Base-by-base conservation (phyloP, 805 yeast genomes). In the Pichia occidentalis region DNA sequence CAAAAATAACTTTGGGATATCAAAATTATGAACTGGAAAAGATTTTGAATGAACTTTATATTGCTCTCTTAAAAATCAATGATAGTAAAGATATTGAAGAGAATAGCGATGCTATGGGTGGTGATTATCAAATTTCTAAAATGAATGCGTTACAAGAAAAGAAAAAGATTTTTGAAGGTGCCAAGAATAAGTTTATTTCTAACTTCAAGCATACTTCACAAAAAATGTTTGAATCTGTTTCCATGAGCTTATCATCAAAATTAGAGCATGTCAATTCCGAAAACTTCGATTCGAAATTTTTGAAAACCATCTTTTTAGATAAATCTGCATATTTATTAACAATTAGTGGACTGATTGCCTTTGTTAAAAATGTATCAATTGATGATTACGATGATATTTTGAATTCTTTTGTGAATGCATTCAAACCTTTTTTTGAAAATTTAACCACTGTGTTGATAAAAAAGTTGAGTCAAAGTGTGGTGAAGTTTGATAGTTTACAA, bases 131-230 rank as follows among this genome's bases (percentile, higher is more conserved):
- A 40, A 54, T 81, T 42, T 75, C 78, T 26, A 69, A 72, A 14
- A 81, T 86, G 85, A 67, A 69, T 40, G 94, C 94, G 0, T 64
- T 85, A 42, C 69, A 68, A 43, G 86, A 84, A 49, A 78, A 81
- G 50, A 70, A 76, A 41, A 61, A 65, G 12, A 68, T 65, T 5
- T 84, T 81, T 52, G 85, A 79, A 48, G 54, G 60, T 16, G 77
- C 77, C 1, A 67, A 81, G 1, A 49, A 53, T 2, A 58, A 63
- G 4, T 83, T 86, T 50, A 55, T 75, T 11, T 40, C 50, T 3
- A 63, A 69, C 23, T 67, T 82, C 37, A 61, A 58, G 21, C 56
- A 53, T 17, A 62, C 28, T 37, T 48, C 37, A 27, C 43, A 7
- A 22, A 63, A 29, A 19, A 32, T 55, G 4, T 50, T 57, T 37